phyloP scores from a whole-genome alignment of 352 stramenopile species.

The Globisporangium iwayamae region DNA sequence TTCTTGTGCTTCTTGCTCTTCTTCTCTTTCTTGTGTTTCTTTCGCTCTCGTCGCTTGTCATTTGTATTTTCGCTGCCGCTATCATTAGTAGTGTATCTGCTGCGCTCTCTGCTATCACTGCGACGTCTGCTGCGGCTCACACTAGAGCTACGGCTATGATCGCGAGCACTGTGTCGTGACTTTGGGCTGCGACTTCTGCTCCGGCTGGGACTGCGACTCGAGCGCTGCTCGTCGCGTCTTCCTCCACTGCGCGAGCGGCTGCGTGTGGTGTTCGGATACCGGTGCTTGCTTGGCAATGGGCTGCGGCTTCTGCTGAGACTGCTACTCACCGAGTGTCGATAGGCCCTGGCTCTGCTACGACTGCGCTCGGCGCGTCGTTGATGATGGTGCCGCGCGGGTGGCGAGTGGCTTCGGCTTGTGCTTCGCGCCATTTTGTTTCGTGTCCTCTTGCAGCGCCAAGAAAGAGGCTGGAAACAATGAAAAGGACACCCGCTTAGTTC shows the following conservation, averaged over 20 bases:
- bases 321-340: not conserved
- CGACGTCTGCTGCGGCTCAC: not conserved
- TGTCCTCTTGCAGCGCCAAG: not conserved
- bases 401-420: constrained; percentile 1
- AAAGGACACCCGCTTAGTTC: not conserved
- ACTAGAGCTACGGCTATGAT: not conserved
- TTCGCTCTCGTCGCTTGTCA: constrained; percentile 6
- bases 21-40: constrained; percentile 24
- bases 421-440: constrained; percentile 8
- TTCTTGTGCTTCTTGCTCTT: constrained; percentile 22
- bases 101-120: constrained; percentile 10
- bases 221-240: not conserved
- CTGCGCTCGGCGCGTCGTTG: not conserved
- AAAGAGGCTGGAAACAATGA: not conserved
- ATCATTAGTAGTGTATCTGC: not conserved
- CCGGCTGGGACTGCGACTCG: constrained; percentile 12
- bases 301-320: not conserved
- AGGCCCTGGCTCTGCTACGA: not conserved
- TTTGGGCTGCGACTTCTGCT: constrained; percentile 12
- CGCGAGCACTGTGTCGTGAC: not conserved
- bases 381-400: not conserved
- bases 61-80: constrained; percentile 12
- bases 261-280: not conserved
- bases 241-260: not conserved
- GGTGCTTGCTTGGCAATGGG: not conserved